Base-by-base conservation (phyloP, 805 yeast genomes). In the Starmerella stigmatis region DNA sequence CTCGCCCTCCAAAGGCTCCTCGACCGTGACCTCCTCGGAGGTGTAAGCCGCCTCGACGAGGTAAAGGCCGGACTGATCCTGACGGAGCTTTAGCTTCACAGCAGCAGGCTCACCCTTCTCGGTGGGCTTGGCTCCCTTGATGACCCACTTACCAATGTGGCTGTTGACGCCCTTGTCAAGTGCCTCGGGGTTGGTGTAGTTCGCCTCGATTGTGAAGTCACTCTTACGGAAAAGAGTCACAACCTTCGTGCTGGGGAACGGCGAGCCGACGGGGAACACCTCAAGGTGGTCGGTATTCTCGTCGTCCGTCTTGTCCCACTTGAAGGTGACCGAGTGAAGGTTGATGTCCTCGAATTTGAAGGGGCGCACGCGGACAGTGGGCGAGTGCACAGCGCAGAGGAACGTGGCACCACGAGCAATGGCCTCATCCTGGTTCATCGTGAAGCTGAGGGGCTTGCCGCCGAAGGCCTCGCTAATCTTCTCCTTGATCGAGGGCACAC, bases 351-450 rank as follows among this genome's bases (percentile, higher is more conserved):
- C 96, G 64, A 88, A 92, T 71, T 89, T 89, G 81, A 92, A 92
- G 57, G 96, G 96, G 71, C 97, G 83, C 44, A 92, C 98, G 72
- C 98, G 84, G 60, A 92, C 78, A 55, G 96, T 88, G 69, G 98
- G 98, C 28, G 97, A 89, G 75, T 88, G 97, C 72, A 86, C 84
- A 57, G 98, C 99, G 69, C 98, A 92, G 62, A 92, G 83, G 70
- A 92, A 92, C 40, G 98, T 96, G 60, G 95, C 94, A 73, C 99
- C 99, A 69, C 89, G 85, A 46, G 98, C 97, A 65, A 89, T 82
- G 53, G 98, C 96, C 75, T 92, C 99, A 65, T 92, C 99, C 72
- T 88, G 96, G 76, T 92, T 92, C 70, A 94, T 78, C 58, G 97
- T 94, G 73, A 83, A 82, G 32, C 96, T 84, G 64, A 92, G 73